phyloP scores from a whole-genome alignment of 805 yeast genomes.

The Dipodascus geniculatus region DNA sequence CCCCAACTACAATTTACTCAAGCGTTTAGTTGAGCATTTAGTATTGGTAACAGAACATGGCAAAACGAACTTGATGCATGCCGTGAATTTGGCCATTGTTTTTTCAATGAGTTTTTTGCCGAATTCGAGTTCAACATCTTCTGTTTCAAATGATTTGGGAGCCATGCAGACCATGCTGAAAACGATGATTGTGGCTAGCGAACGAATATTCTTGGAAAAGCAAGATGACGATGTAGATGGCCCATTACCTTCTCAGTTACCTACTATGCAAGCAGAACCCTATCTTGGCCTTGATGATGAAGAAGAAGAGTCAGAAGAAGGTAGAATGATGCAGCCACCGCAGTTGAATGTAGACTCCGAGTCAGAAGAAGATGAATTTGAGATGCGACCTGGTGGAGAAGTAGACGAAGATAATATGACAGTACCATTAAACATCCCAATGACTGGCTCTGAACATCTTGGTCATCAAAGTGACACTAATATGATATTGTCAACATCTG shows the following conservation, averaged over 20 bases:
- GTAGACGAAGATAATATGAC: neutral
- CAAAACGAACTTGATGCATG: conserved; percentile 70
- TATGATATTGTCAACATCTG: neutral
- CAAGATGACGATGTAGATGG: conserved; percentile 2
- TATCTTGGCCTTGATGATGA: neutral
- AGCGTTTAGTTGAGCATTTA: conserved; percentile 58
- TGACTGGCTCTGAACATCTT: neutral
- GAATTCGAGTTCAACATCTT: conserved; percentile 13
- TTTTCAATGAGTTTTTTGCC: conserved; percentile 54
- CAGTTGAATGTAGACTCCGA: neutral
- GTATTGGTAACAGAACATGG: conserved; percentile 54
- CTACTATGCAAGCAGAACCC: neutral
- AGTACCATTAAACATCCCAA: neutral
- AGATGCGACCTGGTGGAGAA: neutral
- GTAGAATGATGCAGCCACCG: neutral
- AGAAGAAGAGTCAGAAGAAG: neutral
- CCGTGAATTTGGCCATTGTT: conserved; percentile 83
- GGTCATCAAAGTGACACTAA: neutral
- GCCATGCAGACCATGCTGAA: conserved; percentile 43
- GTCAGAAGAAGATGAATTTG: neutral
- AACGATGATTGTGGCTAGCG: conserved; percentile 31
- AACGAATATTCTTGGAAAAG: conserved; percentile 18
- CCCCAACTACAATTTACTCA: conserved; percentile 56
- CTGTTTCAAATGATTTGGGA: conserved; percentile 40
- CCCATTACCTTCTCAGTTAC: neutral